phyloP scores from a whole-genome alignment of 1,139 yeast species.

The Meyerozyma elateridarum region DNA sequence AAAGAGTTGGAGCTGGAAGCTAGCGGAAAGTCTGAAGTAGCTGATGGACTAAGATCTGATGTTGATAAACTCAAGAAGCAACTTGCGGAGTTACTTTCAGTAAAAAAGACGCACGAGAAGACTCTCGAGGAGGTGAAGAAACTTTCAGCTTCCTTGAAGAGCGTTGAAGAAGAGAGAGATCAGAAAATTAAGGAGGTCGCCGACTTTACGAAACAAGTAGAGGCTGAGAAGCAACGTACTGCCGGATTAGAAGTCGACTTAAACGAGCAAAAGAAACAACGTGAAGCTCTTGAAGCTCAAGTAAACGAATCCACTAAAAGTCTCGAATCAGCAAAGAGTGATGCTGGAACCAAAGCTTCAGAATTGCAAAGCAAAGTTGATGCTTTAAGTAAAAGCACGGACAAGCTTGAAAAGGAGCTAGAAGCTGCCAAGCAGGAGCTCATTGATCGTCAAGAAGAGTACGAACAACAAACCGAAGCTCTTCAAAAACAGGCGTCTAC shows the following conservation, averaged over 20 bases:
- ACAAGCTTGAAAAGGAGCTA: slow-evolving; percentile 9
- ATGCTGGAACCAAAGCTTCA: too few relatives aligned
- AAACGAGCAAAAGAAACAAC: slow-evolving; percentile 6
- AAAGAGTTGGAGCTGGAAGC: slow-evolving; percentile 8
- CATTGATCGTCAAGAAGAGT: slow-evolving; percentile 7
- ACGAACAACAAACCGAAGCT: slow-evolving; percentile 7
- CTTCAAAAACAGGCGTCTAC: slow-evolving; percentile 7
- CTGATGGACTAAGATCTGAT: too few relatives aligned
- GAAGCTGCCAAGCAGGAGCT: slow-evolving; percentile 8
- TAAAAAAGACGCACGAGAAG: background rate
- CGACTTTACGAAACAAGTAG: background rate
- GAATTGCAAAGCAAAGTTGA: slow-evolving; percentile 1
- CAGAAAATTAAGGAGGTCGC: slow-evolving; percentile 6
- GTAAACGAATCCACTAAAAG: slow-evolving; percentile 5
- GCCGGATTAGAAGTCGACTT: slow-evolving; percentile 3
- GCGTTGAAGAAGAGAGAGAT: slow-evolving; percentile 8
- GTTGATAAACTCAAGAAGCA: too few relatives aligned
- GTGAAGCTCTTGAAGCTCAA: slow-evolving; percentile 3
- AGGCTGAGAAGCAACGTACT: slow-evolving; percentile 2
- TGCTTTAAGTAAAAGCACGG: slow-evolving; percentile 4
- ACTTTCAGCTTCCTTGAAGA: too few relatives aligned
- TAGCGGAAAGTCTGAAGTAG: too few relatives aligned
- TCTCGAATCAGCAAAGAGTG: slow-evolving; percentile 6
- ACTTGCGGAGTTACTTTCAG: too few relatives aligned
- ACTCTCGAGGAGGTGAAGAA: background rate